Percentiles rank a stretch among this genome's conserved stretches.
These are phyloP conservation scores for Panaeolus papilionaceus DNA, from an alignment of 768 basidiomycete species.

Conservation along the genomic window DNA sequence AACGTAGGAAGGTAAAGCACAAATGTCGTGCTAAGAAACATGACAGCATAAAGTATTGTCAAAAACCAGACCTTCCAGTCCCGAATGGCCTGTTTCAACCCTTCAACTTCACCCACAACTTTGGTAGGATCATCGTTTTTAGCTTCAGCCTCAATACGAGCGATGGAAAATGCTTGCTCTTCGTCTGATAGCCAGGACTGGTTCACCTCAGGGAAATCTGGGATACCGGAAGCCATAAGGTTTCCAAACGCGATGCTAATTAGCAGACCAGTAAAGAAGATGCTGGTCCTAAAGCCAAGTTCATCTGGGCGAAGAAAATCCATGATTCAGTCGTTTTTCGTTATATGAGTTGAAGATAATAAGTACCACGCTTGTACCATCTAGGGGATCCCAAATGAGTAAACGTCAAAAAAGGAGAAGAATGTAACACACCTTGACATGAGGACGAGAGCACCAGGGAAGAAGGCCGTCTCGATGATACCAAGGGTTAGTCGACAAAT, in stretches of 20 bases:
- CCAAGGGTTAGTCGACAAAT: constrained; percentile 84
- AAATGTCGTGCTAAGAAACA: constrained; percentile 72
- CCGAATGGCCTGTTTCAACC: constrained; percentile 65
- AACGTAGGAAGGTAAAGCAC: constrained; percentile 85
- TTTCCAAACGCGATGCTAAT: constrained; percentile 89
- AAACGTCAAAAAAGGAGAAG: not conserved
- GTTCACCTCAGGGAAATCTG: constrained; percentile 74
- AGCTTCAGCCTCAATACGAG: constrained; percentile 72
- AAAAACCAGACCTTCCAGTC: constrained; percentile 92
- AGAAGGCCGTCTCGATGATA: constrained; percentile 71
- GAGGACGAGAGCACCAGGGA: constrained; percentile 57
- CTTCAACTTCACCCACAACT: constrained; percentile 40
- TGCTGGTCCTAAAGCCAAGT: constrained; percentile 73
- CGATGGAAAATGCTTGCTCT: constrained; percentile 65
- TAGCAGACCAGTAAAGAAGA: constrained; percentile 77
- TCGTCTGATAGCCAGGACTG: constrained; percentile 62
- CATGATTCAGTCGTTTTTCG: not conserved
- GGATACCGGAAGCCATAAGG: constrained; percentile 80
- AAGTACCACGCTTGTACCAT: constrained; percentile 71
- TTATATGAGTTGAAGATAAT: not conserved
- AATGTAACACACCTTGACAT: constrained; percentile 31
- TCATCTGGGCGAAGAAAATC: constrained; percentile 40
- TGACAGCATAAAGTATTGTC: constrained; percentile 62
- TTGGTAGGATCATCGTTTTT: constrained; percentile 47
- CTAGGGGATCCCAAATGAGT: constrained; percentile 35